Base-by-base conservation (phyloP, 352 stramenopile species). In the Aphanomyces astaci region DNA sequence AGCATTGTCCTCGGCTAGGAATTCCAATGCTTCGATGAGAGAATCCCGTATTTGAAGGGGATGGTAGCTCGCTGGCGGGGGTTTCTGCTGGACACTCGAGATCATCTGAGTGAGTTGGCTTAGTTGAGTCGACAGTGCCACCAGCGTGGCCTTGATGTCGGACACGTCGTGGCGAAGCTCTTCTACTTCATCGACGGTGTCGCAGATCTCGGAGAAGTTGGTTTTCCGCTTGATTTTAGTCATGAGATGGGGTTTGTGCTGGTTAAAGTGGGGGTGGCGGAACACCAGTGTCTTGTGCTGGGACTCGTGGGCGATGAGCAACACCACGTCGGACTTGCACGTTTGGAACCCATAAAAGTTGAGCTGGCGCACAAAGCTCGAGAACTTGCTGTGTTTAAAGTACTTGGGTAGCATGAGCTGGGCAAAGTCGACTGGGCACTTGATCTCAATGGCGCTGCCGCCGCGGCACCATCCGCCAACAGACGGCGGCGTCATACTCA, bases 381-480 rank as follows among this genome's bases (percentile, higher is more conserved):
- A 40, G 45, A 80, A 77, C 66, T 84, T 84, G 32, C 39, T 71
- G 71, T 82, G 76, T 63, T 82, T 82, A 49, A 79, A 80, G 65
- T 76, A 76, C 33, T 75, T 71, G 17, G 65, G 72, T 9, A 81
- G 72, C 48, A 78, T 43, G 24, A 73, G 3, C 22, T 36, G 30
- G 31, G 49, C 30, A 30, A 75, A 63, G 17, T 27, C n/a, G 33
- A 70, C 15, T 11, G 64, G 46, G 33, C 70, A 39, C 25, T 71
- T 60, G 25, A 76, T 64, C 39, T 75, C 17, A 24, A 76, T 63
- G 24, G 36, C 60, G 22, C 63, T 71, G 45, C 72, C 72, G 7
- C 48, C 51, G 30, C 65, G 33, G 0, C 62, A 64, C 72, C 72
- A 76, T n/a, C 64, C 39, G n/a, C 60, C 71, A 52, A 75, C 64